Evolutionary conservation across 2,329 filamentous ascomycete species (phyloP).

Genomic region (Nothophaeocryptopus gaeumannii): DNA sequence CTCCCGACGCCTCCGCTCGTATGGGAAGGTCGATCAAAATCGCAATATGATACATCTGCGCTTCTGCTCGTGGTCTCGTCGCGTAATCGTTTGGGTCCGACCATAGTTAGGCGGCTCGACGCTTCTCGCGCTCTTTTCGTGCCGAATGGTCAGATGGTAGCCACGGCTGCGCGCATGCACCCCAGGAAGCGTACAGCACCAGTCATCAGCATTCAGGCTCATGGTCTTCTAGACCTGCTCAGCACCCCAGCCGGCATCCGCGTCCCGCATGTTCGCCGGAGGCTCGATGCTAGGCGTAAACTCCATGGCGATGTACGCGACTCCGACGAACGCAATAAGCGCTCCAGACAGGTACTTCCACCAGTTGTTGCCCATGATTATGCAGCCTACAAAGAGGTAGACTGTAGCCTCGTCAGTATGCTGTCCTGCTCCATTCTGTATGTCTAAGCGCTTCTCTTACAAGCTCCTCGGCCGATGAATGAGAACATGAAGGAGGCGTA

Average conservation of each 20-base stretch:
- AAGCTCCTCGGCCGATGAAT: conserved; percentile 90
- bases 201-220: no score
- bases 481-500: conserved; percentile 98
- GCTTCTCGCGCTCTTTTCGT: no score
- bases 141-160: no score
- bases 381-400: conserved; percentile 91
- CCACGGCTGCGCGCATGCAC: no score
- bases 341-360: conserved; percentile 73
- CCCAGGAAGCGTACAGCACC: no score
- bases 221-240: conserved; percentile 47
- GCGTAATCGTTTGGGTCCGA: no score
- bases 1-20: no score
- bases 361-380: conserved; percentile 68
- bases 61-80: no score
- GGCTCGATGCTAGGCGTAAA: conserved; percentile 53
- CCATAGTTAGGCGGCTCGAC: no score
- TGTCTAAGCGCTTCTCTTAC: conserved; percentile 54
- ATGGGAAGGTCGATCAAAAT: no score
- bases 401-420: conserved; percentile 53
- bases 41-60: no score
- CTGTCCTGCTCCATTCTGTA: not conserved
- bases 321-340: conserved; percentile 72
- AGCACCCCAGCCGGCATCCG: conserved; percentile 53
- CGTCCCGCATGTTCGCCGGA: conserved; percentile 54
- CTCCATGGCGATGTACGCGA: conserved; percentile 64